phyloP scores from a whole-genome alignment of 768 basidiomycete species.

The Floccularia luteovirens region DNA sequence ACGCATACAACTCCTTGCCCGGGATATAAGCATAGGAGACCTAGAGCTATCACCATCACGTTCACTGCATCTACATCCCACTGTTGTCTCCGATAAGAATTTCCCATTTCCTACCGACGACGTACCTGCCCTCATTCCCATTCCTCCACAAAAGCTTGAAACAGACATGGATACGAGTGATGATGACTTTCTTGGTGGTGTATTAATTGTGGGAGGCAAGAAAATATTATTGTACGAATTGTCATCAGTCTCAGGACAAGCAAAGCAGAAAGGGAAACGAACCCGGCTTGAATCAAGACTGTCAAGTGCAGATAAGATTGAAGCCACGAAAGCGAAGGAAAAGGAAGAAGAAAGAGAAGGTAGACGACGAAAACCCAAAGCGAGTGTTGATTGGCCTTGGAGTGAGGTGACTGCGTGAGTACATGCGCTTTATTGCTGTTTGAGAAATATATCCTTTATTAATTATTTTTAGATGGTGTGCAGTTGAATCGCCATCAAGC shows the following conservation, averaged over 20 bases:
- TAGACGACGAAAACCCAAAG: constrained; percentile 46
- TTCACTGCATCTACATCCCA: constrained; percentile 42
- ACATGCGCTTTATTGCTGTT: background rate
- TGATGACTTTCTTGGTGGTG: constrained; percentile 48
- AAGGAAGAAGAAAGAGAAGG: constrained; percentile 52
- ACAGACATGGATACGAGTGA: constrained; percentile 17
- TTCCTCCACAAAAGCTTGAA: constrained; percentile 21
- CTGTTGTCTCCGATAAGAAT: constrained; percentile 40
- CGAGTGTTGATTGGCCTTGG: constrained; percentile 70
- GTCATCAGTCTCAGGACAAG: constrained; percentile 34
- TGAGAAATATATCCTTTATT: constrained; percentile 2
- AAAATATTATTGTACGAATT: constrained; percentile 59
- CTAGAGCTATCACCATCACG: constrained; percentile 41
- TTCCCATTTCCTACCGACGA: constrained; percentile 35
- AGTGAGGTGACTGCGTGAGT: constrained; percentile 63
- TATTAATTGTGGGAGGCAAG: constrained; percentile 63
- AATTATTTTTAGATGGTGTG: constrained; percentile 35
- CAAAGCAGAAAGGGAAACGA: constrained; percentile 48
- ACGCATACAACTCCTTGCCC: constrained; percentile 55
- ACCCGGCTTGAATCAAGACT: constrained; percentile 45
- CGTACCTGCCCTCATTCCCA: constrained; percentile 30
- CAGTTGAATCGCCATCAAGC: constrained; percentile 34
- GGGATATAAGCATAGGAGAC: constrained; percentile 42
- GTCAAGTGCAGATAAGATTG: constrained; percentile 31
- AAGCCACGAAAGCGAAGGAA: constrained; percentile 36